Percentiles rank a stretch among this genome's conserved stretches.
Evolutionary conservation across 352 stramenopile genomes (phyloP).

Genomic region (Aphanomyces cochlioides): DNA sequence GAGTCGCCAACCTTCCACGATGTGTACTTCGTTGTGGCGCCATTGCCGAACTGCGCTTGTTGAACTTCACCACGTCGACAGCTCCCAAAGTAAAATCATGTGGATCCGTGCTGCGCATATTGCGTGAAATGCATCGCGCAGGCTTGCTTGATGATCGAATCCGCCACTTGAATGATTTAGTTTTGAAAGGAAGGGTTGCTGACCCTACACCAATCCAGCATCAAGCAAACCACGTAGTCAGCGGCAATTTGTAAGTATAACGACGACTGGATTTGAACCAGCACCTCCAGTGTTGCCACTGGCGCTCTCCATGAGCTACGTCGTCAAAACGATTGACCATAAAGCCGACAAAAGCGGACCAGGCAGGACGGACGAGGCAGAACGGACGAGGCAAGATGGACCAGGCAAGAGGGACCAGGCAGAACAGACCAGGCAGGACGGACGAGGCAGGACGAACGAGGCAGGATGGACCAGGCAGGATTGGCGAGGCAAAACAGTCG

Average conservation of each 20-base stretch:
- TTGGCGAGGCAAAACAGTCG: too few species aligned
- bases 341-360: too few species aligned
- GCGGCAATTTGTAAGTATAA: background rate
- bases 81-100: background rate
- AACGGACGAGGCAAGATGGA: too few species aligned
- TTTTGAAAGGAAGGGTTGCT: background rate
- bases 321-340: background rate
- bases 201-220: background rate
- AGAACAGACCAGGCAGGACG: too few species aligned
- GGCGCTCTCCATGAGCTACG: background rate
- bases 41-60: background rate
- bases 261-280: conserved; percentile 8
- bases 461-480: too few species aligned
- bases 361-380: too few species aligned
- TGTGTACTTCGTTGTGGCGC: background rate
- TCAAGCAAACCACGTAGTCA: background rate
- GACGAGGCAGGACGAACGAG: too few species aligned
- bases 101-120: background rate
- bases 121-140: background rate
- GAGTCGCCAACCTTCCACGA: background rate
- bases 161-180: background rate
- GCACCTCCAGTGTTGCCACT: conserved; percentile 3
- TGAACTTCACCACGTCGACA: background rate
- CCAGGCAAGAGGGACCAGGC: too few species aligned
- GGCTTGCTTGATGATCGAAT: background rate